These are phyloP conservation scores for Phytophthora ohioensis DNA, from an alignment of 352 stramenopile genomes.

Conservation along the genomic window DNA sequence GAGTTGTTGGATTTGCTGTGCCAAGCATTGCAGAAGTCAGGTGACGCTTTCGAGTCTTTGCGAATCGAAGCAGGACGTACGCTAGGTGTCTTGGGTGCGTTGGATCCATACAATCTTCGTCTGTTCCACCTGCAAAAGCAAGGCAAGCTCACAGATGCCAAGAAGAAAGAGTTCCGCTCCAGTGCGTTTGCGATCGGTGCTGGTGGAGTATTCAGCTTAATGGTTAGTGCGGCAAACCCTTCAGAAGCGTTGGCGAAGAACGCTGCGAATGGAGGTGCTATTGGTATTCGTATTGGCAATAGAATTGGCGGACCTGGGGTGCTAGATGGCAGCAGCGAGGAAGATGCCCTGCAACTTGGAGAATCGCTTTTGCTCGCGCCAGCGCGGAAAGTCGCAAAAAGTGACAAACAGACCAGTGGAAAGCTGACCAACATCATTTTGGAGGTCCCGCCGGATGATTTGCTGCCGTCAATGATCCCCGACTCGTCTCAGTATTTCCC, in stretches of 20 bases:
- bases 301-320: conserved; percentile 37
- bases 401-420: conserved; percentile 77
- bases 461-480: conserved; percentile 84
- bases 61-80: conserved; percentile 85
- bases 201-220: conserved; percentile 40
- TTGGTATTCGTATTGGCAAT: conserved; percentile 54
- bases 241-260: conserved; percentile 10
- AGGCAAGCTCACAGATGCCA: conserved; percentile 74
- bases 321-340: conserved; percentile 49
- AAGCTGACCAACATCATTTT: conserved; percentile 71
- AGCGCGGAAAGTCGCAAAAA: conserved; percentile 66
- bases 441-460: conserved; percentile 73
- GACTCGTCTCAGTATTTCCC: conserved; percentile 97
- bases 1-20: conserved; percentile 85
- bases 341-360: conserved; percentile 55
- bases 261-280: conserved; percentile 17
- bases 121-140: conserved; percentile 86
- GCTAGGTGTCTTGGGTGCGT: conserved; percentile 79
- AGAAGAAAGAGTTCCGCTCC: conserved; percentile 77
- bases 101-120: conserved; percentile 88
- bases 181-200: conserved; percentile 47
- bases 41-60: conserved; percentile 78
- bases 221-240: conserved; percentile 26
- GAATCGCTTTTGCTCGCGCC: conserved; percentile 60
- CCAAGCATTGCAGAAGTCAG: conserved; percentile 81